These are phyloP conservation scores for Vaccinium vitisidaea DNA, from an alignment of 148 eudicot species.

Conservation along the genomic window DNA sequence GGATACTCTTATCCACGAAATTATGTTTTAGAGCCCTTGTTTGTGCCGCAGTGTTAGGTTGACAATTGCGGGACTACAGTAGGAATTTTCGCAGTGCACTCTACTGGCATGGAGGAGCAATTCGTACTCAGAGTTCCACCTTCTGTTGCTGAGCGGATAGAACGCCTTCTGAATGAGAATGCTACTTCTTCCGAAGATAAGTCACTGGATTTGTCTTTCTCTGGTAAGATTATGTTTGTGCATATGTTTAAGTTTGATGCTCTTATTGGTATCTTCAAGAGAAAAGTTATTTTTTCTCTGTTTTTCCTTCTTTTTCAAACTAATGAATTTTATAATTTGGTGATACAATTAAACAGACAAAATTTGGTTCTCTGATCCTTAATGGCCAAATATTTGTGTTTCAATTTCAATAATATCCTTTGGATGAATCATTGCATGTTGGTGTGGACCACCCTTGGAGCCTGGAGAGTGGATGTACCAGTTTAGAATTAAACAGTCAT, in stretches of 20 bases:
- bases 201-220: slow-evolving; percentile 73
- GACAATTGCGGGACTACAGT: not conserved
- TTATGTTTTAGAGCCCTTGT: slow-evolving; percentile 8
- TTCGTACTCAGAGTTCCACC: slow-evolving; percentile 90
- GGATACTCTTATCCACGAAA: not conserved
- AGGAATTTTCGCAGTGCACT: not conserved
- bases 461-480: not conserved
- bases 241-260: not conserved
- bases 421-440: no score
- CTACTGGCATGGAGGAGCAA: slow-evolving; percentile 78
- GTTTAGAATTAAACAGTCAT: not conserved
- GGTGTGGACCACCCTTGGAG: not conserved
- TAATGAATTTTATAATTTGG: not conserved
- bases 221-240: slow-evolving; percentile 36
- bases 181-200: slow-evolving; percentile 62
- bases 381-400: not conserved
- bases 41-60: not conserved
- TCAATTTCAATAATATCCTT: not conserved
- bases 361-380: slow-evolving; percentile 9
- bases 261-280: not conserved
- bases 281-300: not conserved
- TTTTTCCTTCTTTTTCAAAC: not conserved
- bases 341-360: not conserved
- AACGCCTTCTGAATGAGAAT: slow-evolving; percentile 64
- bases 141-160: slow-evolving; percentile 79